phyloP scores from a whole-genome alignment of 2,329 filamentous ascomycete genomes.

The Fusarium miscanthi region DNA sequence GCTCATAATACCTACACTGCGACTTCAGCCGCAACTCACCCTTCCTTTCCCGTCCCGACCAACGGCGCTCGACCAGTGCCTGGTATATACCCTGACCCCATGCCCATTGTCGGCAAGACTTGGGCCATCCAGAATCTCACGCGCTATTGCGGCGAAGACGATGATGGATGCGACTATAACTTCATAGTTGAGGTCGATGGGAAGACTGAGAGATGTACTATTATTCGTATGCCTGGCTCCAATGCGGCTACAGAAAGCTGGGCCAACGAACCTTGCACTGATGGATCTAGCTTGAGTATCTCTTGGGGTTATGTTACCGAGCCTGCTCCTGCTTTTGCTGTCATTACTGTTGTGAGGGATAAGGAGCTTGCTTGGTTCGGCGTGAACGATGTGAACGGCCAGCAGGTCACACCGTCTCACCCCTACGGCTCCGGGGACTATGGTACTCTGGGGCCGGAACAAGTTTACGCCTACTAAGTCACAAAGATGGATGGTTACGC shows the following conservation, averaged over 20 bases:
- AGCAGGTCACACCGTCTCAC: constrained; percentile 21
- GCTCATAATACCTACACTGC: constrained; percentile 5
- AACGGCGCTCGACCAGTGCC: background rate
- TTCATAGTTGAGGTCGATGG: constrained; percentile 26
- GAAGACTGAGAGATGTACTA: constrained; percentile 31
- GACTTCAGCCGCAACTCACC: background rate
- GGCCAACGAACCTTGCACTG: constrained; percentile 28
- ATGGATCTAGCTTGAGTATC: constrained; percentile 19
- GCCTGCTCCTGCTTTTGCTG: constrained; percentile 32
- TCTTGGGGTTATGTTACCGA: constrained; percentile 37
- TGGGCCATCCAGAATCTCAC: constrained; percentile 29
- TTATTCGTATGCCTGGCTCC: constrained; percentile 25
- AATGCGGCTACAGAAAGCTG: constrained; percentile 31
- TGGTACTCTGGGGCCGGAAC: constrained; percentile 25
- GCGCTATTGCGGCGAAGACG: constrained; percentile 31
- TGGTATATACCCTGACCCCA: constrained; percentile 12
- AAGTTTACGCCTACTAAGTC: constrained; percentile 32
- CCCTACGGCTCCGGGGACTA: constrained; percentile 32
- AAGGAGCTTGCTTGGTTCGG: constrained; percentile 39
- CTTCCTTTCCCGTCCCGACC: background rate
- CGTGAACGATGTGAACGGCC: constrained; percentile 28
- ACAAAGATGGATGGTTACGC: too few relatives aligned
- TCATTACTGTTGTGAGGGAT: constrained; percentile 25
- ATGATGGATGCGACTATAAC: constrained; percentile 34
- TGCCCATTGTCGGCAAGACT: constrained; percentile 11